Conservation (phyloP, 306 rosid species). For the Rosa rugosa region DNA sequence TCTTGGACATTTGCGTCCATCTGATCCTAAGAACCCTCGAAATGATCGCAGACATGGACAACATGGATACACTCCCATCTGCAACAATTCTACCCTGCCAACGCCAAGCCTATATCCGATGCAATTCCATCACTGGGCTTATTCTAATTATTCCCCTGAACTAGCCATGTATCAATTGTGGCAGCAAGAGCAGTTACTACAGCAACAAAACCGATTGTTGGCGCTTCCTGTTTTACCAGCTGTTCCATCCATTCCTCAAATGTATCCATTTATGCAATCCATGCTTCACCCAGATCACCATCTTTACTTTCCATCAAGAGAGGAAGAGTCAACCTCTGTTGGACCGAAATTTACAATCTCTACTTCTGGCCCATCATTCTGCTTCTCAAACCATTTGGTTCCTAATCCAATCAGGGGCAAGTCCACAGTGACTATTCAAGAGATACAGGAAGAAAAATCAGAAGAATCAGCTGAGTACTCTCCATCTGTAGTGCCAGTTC, state of each 20-base stretch:
- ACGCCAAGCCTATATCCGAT: constrained; percentile 35
- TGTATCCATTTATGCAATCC: constrained; percentile 66
- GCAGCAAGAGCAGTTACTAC: constrained; percentile 69
- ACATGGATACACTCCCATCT: constrained; percentile 34
- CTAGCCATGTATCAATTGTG: constrained; percentile 63
- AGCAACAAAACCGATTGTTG: constrained; percentile 51
- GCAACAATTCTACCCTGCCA: constrained; percentile 36
- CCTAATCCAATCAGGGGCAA: constrained; percentile 45
- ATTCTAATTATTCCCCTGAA: constrained; percentile 54
- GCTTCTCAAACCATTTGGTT: constrained; percentile 43
- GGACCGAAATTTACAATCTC: constrained; percentile 48
- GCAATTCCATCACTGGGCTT: constrained; percentile 49
- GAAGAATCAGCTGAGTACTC: constrained; percentile 41
- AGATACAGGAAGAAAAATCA: constrained; percentile 63
- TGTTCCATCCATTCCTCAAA: constrained; percentile 44
- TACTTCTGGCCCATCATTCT: constrained; percentile 53
- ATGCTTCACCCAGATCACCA: constrained; percentile 51
- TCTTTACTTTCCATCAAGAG: constrained; percentile 57
- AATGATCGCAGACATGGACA: constrained; percentile 33
- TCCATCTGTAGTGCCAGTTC: constrained; percentile 22
- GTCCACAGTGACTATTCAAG: constrained; percentile 71
- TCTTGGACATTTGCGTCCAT: constrained; percentile 48
- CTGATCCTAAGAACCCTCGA: constrained; percentile 32
- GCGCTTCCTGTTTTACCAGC: constrained; percentile 54
- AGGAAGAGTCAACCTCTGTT: constrained; percentile 44